Conservation (phyloP, 164 flowering plant genomes). For the Vitis riparia region DNA sequence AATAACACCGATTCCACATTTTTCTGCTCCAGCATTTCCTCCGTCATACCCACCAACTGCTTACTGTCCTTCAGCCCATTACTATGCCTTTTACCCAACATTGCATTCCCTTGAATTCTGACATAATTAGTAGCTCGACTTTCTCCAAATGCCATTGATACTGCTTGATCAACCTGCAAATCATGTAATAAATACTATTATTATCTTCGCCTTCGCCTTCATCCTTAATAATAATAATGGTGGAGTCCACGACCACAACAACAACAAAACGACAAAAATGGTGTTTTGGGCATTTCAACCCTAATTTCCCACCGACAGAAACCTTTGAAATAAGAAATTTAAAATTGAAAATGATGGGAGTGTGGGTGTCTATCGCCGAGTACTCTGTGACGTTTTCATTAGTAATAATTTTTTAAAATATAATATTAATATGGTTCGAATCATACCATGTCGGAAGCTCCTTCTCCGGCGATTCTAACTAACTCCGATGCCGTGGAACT, state of each 20-base stretch:
- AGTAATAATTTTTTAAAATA: not conserved
- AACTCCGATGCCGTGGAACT: slow-evolving; percentile 21
- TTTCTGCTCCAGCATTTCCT: slow-evolving; percentile 49
- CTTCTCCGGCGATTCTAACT: slow-evolving; percentile 53
- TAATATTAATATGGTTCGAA: not conserved
- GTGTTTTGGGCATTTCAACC: not conserved
- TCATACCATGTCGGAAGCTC: slow-evolving; percentile 59
- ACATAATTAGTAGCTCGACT: slow-evolving; percentile 41
- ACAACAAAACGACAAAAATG: not conserved
- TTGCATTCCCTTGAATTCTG: slow-evolving; percentile 40
- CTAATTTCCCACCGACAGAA: not conserved
- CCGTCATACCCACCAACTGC: slow-evolving; percentile 21
- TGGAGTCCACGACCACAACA: not conserved
- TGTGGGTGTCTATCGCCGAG: too few species aligned
- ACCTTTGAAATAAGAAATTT: not conserved
- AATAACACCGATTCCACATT: slow-evolving; percentile 60
- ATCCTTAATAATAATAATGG: too few species aligned
- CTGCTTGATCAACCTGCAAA: slow-evolving; percentile 63
- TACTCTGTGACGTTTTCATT: not conserved
- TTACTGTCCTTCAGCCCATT: not conserved
- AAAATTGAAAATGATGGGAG: not conserved
- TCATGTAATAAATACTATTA: not conserved
- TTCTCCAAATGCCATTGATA: slow-evolving; percentile 64
- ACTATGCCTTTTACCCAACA: not conserved
- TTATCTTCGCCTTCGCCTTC: not conserved